Base-by-base conservation (phyloP, 768 basidiomycete species). In the Porphyrellus cyaneotinctus region DNA sequence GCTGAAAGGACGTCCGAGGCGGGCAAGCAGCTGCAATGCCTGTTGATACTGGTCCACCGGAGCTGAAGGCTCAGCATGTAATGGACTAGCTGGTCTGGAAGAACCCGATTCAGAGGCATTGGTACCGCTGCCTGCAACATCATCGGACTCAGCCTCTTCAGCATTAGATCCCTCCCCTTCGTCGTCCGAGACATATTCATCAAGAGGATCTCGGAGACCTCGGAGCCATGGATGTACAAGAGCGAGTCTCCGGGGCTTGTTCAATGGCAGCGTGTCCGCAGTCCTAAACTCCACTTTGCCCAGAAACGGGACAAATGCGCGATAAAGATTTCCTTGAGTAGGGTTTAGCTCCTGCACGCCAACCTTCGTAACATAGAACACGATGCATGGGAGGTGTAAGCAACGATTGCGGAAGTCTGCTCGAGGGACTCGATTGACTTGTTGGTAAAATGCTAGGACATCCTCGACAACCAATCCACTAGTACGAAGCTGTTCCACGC, bases 211-310 rank as follows among this genome's bases (percentile, higher is more conserved):
- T 28, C 26, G 26, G 4, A 28, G 26, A 28, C 9, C 26, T 28
- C 26, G 26, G 26, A 28, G 26, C 26, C 26, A 28, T 9, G 26
- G 26, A 28, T 28, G 26, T 3, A 57, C 56, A 6, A 59, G 49
- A 3, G 47, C 13, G 4, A 51, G 38, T 14, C 33, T 41, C 10
- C 42, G 36, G 3, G 48, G 46, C 15, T 13, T 9, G 7, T 3
- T 23, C 15, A 39, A 17, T 15, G 35, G 8, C 11, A 51, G 11
- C 17, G 4, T 11, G 26, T 39, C 30, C 3, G 31, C 2, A 13
- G 53, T 51, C 24, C 31, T 37, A 13, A 58, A 54, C 2, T 49
- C 36, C 12, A 58, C 45, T 2, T 51, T 18, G 18, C 49, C 53
- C 2, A 57, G 20, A 1, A 10, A 13, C 9, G 41, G 9, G 15